A percentile compares a stretch with the other conserved stretches of the same genome.
Evolutionary conservation across 257 asterid species (phyloP).

Genomic region (Solanum sejunctum): DNA sequence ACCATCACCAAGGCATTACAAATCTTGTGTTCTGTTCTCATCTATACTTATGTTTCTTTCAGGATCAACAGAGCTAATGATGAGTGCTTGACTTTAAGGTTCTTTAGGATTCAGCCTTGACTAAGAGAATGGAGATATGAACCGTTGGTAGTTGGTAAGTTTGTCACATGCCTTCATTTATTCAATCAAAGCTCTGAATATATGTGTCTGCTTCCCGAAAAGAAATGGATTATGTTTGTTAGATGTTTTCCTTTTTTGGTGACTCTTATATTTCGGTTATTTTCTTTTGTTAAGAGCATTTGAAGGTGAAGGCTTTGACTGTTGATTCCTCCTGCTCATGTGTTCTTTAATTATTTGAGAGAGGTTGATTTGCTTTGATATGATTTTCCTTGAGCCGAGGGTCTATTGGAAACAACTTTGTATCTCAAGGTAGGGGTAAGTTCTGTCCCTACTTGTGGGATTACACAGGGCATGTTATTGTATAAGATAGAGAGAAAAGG

Average conservation of each 20-base stretch:
- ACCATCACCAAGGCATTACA: neutral
- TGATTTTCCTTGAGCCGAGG: neutral
- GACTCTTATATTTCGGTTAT: neutral
- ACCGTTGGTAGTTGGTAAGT: neutral
- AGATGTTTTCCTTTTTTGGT: neutral
- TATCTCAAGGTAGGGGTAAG: neutral
- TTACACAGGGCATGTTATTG: neutral
- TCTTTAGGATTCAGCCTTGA: neutral
- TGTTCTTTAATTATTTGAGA: neutral
- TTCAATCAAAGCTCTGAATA: neutral
- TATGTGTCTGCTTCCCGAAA: neutral
- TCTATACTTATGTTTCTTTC: neutral
- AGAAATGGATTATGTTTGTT: neutral
- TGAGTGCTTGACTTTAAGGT: neutral
- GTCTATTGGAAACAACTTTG: neutral
- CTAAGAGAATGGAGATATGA: neutral
- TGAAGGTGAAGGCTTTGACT: neutral
- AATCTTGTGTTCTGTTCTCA: neutral
- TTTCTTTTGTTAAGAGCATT: neutral
- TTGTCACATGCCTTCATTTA: neutral
- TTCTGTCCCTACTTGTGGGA: neutral
- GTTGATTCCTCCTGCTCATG: neutral
- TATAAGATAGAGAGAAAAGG: neutral
- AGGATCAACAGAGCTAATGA: neutral
- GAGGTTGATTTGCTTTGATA: neutral